These are phyloP conservation scores for Kodamaea restingae DNA, from an alignment of 805 yeast genomes.

Conservation along the genomic window DNA sequence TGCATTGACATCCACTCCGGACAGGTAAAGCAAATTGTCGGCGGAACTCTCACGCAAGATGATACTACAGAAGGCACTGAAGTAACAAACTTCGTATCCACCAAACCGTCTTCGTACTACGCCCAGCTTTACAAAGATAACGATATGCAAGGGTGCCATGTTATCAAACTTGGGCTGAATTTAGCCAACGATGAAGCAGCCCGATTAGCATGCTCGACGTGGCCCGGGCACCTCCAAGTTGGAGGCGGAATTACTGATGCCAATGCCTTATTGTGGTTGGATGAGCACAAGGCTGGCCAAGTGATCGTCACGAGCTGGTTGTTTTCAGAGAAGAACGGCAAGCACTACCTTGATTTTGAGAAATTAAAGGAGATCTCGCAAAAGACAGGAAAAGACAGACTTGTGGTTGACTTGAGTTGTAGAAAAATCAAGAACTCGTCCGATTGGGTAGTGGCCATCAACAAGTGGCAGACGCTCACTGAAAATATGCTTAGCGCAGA, in stretches of 20 bases:
- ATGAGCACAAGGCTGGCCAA: slow-evolving; percentile 67
- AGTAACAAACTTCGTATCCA: slow-evolving; percentile 68
- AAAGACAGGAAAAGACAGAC: slow-evolving; percentile 56
- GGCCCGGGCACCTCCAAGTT: slow-evolving; percentile 75
- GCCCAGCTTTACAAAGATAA: slow-evolving; percentile 63
- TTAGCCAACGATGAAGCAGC: slow-evolving; percentile 83
- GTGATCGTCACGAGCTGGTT: slow-evolving; percentile 91
- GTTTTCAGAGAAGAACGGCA: slow-evolving; percentile 52
- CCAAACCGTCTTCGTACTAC: slow-evolving; percentile 68
- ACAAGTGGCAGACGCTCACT: slow-evolving; percentile 94
- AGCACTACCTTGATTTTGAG: slow-evolving; percentile 34
- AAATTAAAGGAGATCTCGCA: slow-evolving; percentile 50
- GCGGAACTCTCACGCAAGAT: slow-evolving; percentile 72
- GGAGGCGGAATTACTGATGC: slow-evolving; percentile 86
- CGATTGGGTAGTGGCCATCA: slow-evolving; percentile 94
- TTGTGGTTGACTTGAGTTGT: slow-evolving; percentile 92
- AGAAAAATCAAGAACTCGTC: slow-evolving; percentile 38
- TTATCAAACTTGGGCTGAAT: slow-evolving; percentile 80
- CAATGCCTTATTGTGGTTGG: slow-evolving; percentile 78
- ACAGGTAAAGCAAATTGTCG: slow-evolving; percentile 94
- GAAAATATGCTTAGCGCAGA: slow-evolving; percentile 50
- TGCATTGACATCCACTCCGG: slow-evolving; percentile 96
- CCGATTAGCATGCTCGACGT: slow-evolving; percentile 59
- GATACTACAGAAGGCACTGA: slow-evolving; percentile 34
- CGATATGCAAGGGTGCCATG: slow-evolving; percentile 75